These are phyloP conservation scores for Aspergillus sp. DNA, from an alignment of 2,329 filamentous ascomycete species.

Conservation along the genomic window DNA sequence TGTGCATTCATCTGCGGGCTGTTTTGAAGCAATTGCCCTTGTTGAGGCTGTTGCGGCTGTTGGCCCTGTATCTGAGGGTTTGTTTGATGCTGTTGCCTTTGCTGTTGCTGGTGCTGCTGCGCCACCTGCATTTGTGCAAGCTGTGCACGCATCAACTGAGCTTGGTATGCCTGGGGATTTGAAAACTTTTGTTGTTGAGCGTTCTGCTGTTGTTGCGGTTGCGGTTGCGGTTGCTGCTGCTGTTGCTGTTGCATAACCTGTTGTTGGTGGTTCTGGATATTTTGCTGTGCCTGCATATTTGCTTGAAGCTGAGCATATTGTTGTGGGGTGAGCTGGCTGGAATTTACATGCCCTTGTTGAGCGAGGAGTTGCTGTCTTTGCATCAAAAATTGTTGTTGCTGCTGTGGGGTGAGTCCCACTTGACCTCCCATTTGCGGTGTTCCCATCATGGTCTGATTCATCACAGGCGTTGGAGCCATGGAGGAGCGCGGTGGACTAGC, in stretches of 20 bases:
- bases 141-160: slow-evolving; percentile 39
- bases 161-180: slow-evolving; percentile 38
- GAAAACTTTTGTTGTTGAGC: slow-evolving; percentile 27
- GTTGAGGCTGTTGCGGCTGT: slow-evolving; percentile 33
- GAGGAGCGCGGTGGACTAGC: slow-evolving; percentile 45
- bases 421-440: slow-evolving; percentile 40
- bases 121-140: slow-evolving; percentile 40
- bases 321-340: slow-evolving; percentile 40
- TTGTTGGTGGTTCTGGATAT: slow-evolving; percentile 45
- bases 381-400: slow-evolving; percentile 38
- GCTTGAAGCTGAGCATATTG: slow-evolving; percentile 44
- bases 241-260: slow-evolving; percentile 40
- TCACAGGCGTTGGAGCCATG: slow-evolving; percentile 46
- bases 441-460: slow-evolving; percentile 43
- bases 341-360: slow-evolving; percentile 37
- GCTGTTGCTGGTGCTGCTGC: slow-evolving; percentile 32
- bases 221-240: slow-evolving; percentile 34
- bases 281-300: slow-evolving; percentile 48
- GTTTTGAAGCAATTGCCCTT: slow-evolving; percentile 30
- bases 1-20: slow-evolving; percentile 36
- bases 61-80: slow-evolving; percentile 24
- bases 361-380: slow-evolving; percentile 42
- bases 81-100: slow-evolving; percentile 38
- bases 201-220: slow-evolving; percentile 22
- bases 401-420: slow-evolving; percentile 40